Conservation (phyloP, 208 protist genomes). For the Ichthyophonus hoferi region DNA sequence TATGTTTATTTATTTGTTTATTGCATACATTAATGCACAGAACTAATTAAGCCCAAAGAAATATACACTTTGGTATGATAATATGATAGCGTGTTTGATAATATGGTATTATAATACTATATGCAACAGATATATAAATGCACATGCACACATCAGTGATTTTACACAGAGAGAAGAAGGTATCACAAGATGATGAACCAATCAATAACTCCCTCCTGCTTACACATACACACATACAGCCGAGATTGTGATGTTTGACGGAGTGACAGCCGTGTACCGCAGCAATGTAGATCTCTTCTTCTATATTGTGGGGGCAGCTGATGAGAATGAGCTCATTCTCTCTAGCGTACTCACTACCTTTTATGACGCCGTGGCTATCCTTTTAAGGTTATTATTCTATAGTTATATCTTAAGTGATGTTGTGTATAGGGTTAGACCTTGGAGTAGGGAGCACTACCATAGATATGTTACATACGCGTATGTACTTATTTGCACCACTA, state of each 20-base stretch:
- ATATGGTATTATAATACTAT: too few relatives aligned
- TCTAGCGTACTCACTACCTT: constrained; percentile 25
- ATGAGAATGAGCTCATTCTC: constrained; percentile 47
- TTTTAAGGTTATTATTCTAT: constrained; percentile 31
- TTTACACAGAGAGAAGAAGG: too few relatives aligned
- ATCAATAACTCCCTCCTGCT: not conserved
- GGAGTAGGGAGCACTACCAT: not conserved
- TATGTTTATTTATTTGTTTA: too few relatives aligned
- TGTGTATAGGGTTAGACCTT: not conserved
- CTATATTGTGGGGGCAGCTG: constrained; percentile 35
- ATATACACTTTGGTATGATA: too few relatives aligned
- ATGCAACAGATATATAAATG: too few relatives aligned
- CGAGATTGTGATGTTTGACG: constrained; percentile 49
- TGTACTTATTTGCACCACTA: not conserved
- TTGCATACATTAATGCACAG: too few relatives aligned
- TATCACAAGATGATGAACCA: too few relatives aligned
- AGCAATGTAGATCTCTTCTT: constrained; percentile 50
- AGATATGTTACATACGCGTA: constrained; percentile 1
- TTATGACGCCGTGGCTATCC: constrained; percentile 31
- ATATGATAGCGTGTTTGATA: too few relatives aligned
- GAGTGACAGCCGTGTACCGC: constrained; percentile 37
- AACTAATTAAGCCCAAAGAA: too few relatives aligned
- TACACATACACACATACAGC: constrained; percentile 4
- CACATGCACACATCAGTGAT: too few relatives aligned
- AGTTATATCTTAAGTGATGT: not conserved